These are phyloP conservation scores for Volutella citrinella DNA, from an alignment of 2,329 filamentous ascomycete species.

Conservation along the genomic window DNA sequence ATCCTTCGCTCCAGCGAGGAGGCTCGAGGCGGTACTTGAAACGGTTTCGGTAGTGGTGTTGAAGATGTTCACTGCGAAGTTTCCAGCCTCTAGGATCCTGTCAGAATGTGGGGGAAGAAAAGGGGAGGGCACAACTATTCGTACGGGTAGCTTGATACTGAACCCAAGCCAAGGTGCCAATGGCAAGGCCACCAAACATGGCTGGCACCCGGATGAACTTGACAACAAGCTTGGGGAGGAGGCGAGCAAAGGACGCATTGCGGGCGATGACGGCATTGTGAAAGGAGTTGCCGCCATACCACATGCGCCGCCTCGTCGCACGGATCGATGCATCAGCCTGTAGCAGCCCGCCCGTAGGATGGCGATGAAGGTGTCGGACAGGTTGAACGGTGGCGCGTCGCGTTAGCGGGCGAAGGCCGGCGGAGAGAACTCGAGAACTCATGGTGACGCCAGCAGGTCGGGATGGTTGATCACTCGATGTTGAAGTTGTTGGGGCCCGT, in stretches of 20 bases:
- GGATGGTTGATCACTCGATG: constrained; percentile 13
- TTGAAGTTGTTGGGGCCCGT: constrained; percentile 22
- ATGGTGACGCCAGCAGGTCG: constrained; percentile 22
- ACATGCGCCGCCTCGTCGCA: constrained; percentile 61
- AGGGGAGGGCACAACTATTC: constrained; percentile 31
- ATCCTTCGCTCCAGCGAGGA: constrained; percentile 70
- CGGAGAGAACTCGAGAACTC: constrained; percentile 54
- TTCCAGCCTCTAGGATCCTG: constrained; percentile 41
- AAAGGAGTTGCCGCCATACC: constrained; percentile 79
- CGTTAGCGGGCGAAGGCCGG: constrained; percentile 65
- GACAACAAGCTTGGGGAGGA: constrained; percentile 82
- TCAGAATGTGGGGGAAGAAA: constrained; percentile 20
- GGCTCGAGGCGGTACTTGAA: constrained; percentile 61
- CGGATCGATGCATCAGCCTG: constrained; percentile 62
- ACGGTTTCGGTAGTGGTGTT: constrained; percentile 71
- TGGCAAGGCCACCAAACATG: constrained; percentile 83
- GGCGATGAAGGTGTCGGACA: constrained; percentile 63
- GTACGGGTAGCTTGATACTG: constrained; percentile 92
- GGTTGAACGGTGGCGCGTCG: constrained; percentile 56
- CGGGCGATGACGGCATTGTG: constrained; percentile 71
- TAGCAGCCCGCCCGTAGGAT: constrained; percentile 67
- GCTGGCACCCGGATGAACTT: constrained; percentile 88
- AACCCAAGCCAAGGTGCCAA: constrained; percentile 85
- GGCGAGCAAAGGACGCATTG: constrained; percentile 62
- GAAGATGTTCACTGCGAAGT: constrained; percentile 62